phyloP scores from a whole-genome alignment of 179 eudicot species.

The Nepenthes alata region DNA sequence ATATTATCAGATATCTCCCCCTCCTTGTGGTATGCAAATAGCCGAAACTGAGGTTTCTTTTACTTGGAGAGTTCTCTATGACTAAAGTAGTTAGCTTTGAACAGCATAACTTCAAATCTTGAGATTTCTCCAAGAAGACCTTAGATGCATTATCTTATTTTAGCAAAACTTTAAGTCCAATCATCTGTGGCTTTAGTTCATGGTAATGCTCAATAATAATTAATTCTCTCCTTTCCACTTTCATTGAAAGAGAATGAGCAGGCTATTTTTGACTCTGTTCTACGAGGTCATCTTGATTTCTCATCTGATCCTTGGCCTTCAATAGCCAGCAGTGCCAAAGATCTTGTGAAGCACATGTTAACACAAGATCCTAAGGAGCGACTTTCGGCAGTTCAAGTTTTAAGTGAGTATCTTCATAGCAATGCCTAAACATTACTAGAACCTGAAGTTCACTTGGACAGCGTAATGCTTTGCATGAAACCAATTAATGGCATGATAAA shows the following conservation, averaged over 20 bases:
- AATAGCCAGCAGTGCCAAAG: slow-evolving; percentile 84
- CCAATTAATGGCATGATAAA: no score
- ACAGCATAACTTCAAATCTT: no score
- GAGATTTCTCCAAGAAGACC: no score
- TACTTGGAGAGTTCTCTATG: no score
- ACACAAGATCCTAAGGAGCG: slow-evolving; percentile 72
- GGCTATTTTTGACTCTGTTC: slow-evolving; percentile 73
- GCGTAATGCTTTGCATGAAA: no score
- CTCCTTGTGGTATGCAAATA: no score
- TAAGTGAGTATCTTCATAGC: slow-evolving; percentile 27
- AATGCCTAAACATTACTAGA: no score
- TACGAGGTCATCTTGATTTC: slow-evolving; percentile 81
- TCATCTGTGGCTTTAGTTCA: neutral
- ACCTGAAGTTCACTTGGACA: no score
- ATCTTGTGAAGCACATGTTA: slow-evolving; percentile 91
- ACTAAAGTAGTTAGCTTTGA: no score
- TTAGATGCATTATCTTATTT: neutral
- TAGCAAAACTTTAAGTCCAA: neutral
- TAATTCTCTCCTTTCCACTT: slow-evolving; percentile 8
- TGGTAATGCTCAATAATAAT: slow-evolving; percentile 5
- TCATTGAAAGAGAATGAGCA: slow-evolving; percentile 65
- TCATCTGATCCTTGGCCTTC: slow-evolving; percentile 92
- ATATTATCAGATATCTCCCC: no score
- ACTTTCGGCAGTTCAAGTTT: slow-evolving; percentile 72
- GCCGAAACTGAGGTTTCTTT: no score